Percentiles rank a stretch among this genome's conserved stretches.
These are phyloP conservation scores for Amorphotheca resinae DNA, from an alignment of 495 filamentous ascomycete species.

Conservation along the genomic window DNA sequence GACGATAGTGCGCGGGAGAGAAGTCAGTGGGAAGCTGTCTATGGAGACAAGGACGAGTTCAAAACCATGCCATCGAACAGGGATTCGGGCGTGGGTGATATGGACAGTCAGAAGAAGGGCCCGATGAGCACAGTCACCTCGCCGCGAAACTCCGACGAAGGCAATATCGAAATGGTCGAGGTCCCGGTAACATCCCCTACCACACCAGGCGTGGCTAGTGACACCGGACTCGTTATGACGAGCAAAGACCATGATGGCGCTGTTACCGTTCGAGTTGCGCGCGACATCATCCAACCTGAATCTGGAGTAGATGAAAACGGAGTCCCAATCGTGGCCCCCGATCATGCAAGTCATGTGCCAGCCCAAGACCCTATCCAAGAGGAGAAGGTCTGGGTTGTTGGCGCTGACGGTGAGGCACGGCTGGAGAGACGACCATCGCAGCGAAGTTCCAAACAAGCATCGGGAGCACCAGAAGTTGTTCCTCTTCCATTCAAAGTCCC, in stretches of 20 bases:
- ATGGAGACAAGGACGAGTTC: constrained; percentile 41
- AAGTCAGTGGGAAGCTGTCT: constrained; percentile 68
- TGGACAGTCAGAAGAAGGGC: constrained; percentile 38
- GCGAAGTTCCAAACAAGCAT: constrained; percentile 8
- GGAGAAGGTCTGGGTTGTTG: constrained; percentile 24
- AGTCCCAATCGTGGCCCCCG: constrained; percentile 15
- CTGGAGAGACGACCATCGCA: constrained; percentile 15
- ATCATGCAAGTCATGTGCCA: constrained; percentile 7
- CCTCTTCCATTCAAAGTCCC: constrained; percentile 52
- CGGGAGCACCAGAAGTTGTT: constrained; percentile 30
- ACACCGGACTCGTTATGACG: constrained; percentile 24
- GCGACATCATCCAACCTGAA: constrained; percentile 19
- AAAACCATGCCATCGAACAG: constrained; percentile 18
- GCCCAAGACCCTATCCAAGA: constrained; percentile 18
- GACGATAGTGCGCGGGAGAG: constrained; percentile 54
- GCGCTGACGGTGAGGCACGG: constrained; percentile 21
- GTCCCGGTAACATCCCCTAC: constrained; percentile 13
- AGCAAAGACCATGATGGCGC: constrained; percentile 22
- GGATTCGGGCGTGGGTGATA: constrained; percentile 42
- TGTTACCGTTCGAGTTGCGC: constrained; percentile 28
- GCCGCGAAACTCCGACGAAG: constrained; percentile 20
- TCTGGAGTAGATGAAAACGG: constrained; percentile 7
- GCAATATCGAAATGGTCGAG: constrained; percentile 26
- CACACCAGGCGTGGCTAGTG: constrained; percentile 16
- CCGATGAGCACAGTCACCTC: constrained; percentile 24